Percentiles rank a stretch among this genome's conserved stretches.
Conservation (phyloP, 108 stramenopile genomes). For the Bacterosira constricta region DNA sequence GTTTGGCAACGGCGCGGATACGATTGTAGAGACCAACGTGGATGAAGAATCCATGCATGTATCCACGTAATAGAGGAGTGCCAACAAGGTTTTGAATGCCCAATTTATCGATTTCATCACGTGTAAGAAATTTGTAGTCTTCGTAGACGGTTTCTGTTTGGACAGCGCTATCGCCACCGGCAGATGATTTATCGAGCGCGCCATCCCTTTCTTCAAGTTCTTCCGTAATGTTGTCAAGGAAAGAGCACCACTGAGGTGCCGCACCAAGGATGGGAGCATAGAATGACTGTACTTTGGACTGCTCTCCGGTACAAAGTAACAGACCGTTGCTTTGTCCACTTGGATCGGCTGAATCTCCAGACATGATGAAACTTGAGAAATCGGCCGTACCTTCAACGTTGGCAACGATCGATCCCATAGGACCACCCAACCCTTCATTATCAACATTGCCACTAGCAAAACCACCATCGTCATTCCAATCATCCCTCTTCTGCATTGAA, state of each 20-base stretch:
- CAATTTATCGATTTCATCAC: conserved; percentile 92
- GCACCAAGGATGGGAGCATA: conserved; percentile 95
- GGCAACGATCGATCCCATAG: conserved; percentile 81
- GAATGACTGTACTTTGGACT: conserved; percentile 91
- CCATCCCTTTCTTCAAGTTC: conserved; percentile 96
- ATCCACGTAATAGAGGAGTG: conserved; percentile 93
- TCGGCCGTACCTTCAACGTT: conserved; percentile 95
- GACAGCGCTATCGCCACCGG: conserved; percentile 39
- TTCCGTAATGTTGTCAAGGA: conserved; percentile 97
- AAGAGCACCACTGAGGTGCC: conserved; percentile 98
- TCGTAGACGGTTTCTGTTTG: conserved; percentile 91
- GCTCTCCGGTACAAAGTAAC: conserved; percentile 92
- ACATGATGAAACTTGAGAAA: conserved; percentile 89
- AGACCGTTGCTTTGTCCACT: conserved; percentile 89
- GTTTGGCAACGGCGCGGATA: conserved; percentile 92
- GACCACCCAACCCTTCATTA: conserved; percentile 33
- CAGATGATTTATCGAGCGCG: conserved; percentile 47
- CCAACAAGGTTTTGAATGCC: conserved; percentile 95
- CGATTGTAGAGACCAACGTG: conserved; percentile 93
- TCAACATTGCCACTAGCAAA: conserved; percentile 17
- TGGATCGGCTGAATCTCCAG: conserved; percentile 83
- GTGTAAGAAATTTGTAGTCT: conserved; percentile 98
- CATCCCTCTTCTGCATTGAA: not conserved
- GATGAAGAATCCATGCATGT: conserved; percentile 99
- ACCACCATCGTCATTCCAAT: conserved; percentile 39